These are phyloP conservation scores for Sugiyamaella boreocaroliniensis DNA, from an alignment of 805 yeast genomes.

Conservation along the genomic window DNA sequence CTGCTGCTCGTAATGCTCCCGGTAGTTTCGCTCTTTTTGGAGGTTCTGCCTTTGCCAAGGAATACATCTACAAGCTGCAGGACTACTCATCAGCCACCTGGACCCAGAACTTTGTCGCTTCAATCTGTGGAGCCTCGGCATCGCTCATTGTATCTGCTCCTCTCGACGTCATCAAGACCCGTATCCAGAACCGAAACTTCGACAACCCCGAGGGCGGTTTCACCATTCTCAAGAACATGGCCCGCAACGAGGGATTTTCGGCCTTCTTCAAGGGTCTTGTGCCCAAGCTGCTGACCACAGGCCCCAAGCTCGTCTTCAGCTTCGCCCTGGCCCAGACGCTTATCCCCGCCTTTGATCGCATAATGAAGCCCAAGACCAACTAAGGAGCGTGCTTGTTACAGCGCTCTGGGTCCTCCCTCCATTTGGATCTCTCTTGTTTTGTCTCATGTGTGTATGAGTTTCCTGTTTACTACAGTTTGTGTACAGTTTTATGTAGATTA, in stretches of 20 bases:
- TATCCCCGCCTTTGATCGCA: slow-evolving; percentile 84
- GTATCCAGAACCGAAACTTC: slow-evolving; percentile 94
- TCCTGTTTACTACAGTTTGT: background rate
- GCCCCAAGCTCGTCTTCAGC: slow-evolving; percentile 97
- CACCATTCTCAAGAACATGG: slow-evolving; percentile 87
- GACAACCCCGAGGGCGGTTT: slow-evolving; percentile 94
- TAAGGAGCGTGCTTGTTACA: background rate
- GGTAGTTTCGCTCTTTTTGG: slow-evolving; percentile 97
- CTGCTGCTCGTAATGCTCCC: slow-evolving; percentile 99
- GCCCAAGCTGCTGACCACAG: slow-evolving; percentile 94
- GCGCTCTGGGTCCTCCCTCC: background rate
- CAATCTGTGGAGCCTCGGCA: slow-evolving; percentile 94
- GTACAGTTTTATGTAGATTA: background rate
- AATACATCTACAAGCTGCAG: slow-evolving; percentile 75
- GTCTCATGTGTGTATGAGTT: background rate
- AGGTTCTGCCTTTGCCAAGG: slow-evolving; percentile 98
- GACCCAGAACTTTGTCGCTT: slow-evolving; percentile 89
- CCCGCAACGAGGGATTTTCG: slow-evolving; percentile 79
- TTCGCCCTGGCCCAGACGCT: slow-evolving; percentile 95
- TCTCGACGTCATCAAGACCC: slow-evolving; percentile 93
- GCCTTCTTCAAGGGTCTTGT: slow-evolving; percentile 95
- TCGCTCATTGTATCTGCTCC: slow-evolving; percentile 97
- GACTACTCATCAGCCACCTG: slow-evolving; percentile 92
- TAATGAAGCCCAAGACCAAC: slow-evolving; percentile 39
- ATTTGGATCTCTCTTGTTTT: no score